Percentiles rank a stretch among this genome's conserved stretches.
Evolutionary conservation across 768 basidiomycete genomes (phyloP).

Genomic region (Tylopilus vinaceipallidus): DNA sequence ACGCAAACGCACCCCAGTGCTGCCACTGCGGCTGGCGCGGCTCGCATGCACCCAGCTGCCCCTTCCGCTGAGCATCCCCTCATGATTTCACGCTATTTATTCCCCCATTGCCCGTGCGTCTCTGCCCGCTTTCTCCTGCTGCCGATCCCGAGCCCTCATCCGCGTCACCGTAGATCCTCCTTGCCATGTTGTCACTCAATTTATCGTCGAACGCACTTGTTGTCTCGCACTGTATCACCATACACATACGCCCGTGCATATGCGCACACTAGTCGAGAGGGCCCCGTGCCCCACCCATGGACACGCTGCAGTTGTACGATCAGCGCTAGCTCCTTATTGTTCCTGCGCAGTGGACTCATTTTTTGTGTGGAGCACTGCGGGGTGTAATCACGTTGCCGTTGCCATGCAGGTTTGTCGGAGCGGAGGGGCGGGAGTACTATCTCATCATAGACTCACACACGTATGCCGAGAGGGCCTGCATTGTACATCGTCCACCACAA

Average conservation of each 20-base stretch:
- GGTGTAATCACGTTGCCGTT: conserved; percentile 13
- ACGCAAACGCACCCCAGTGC: conserved; percentile 69
- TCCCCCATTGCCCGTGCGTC: conserved; percentile 20
- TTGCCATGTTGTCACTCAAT: conserved; percentile 31
- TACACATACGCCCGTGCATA: conserved; percentile 36
- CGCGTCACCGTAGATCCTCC: conserved; percentile 10
- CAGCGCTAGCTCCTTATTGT: conserved; percentile 10
- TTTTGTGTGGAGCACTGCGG: conserved; percentile 15
- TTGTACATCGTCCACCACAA: conserved; percentile 23
- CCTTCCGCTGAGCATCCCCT: conserved; percentile 49
- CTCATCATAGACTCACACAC: conserved; percentile 24
- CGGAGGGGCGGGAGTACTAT: conserved; percentile 16
- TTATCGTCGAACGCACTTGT: conserved; percentile 32
- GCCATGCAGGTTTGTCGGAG: conserved; percentile 25
- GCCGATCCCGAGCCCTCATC: not conserved
- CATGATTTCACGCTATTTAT: conserved; percentile 29
- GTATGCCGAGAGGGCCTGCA: conserved; percentile 23
- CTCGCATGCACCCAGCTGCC: conserved; percentile 55
- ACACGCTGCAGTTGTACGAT: conserved; percentile 30
- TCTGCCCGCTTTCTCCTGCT: not conserved
- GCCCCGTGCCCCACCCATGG: conserved; percentile 8
- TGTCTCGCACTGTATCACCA: conserved; percentile 33
- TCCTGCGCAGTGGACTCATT: conserved; percentile 1
- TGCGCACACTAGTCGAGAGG: conserved; percentile 31
- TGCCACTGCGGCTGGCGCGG: conserved; percentile 78